Conservation (phyloP, 176 grass and related monocot genomes). For the Thalia dealbata region DNA sequence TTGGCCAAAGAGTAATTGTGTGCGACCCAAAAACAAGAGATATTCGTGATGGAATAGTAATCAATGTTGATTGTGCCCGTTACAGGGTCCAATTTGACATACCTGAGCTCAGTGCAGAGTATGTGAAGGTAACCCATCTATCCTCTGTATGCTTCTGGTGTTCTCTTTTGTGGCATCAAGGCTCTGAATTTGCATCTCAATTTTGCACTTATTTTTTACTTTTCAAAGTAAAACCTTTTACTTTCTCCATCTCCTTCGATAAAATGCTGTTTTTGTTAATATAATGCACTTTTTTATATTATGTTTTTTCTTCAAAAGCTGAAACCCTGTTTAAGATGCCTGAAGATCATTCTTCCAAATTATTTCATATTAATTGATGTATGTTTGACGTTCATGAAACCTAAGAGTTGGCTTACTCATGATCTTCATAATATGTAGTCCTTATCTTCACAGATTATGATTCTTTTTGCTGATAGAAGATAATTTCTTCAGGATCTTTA, state of each 20-base stretch:
- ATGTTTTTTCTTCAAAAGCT: too few species aligned
- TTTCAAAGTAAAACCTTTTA: too few species aligned
- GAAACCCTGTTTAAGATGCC: too few species aligned
- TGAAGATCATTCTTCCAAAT: too few species aligned
- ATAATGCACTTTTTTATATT: too few species aligned
- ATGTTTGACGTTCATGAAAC: too few species aligned
- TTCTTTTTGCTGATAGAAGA: not conserved
- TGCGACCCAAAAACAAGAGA: conserved; percentile 50
- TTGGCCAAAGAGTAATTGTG: conserved; percentile 49
- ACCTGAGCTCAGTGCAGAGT: conserved; percentile 33
- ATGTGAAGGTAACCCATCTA: conserved; percentile 43
- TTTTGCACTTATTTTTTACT: too few species aligned
- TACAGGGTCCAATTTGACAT: conserved; percentile 53
- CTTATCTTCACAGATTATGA: not conserved
- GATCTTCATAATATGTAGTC: not conserved
- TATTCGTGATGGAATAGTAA: conserved; percentile 44
- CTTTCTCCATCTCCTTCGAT: too few species aligned
- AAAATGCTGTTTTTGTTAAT: too few species aligned
- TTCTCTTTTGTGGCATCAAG: conserved; percentile 1
- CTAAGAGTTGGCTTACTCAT: too few species aligned
- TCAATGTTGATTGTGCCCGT: conserved; percentile 24
- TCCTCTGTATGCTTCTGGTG: conserved; percentile 13
- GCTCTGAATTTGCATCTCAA: too few species aligned
- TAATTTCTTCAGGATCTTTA: conserved; percentile 55
- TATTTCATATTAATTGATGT: too few species aligned